phyloP scores from a whole-genome alignment of 805 yeast genomes.

The Wickerhamiella dianesei region DNA sequence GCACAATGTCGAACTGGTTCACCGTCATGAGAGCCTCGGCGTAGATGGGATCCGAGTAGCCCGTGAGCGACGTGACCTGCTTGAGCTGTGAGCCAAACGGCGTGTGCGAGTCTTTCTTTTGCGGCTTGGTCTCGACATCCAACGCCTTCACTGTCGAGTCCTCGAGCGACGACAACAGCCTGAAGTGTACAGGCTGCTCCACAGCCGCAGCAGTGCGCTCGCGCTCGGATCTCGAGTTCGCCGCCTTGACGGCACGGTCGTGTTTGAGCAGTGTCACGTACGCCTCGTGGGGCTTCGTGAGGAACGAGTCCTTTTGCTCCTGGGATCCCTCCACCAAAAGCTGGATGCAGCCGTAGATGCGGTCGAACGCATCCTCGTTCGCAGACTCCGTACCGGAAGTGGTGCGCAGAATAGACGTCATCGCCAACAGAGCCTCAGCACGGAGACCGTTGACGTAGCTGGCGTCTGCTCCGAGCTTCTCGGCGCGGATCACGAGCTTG shows the following conservation, averaged over 20 bases:
- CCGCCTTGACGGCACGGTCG: slow-evolving; percentile 26
- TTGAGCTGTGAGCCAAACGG: slow-evolving; percentile 47
- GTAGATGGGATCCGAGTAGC: slow-evolving; percentile 93
- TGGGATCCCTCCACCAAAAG: slow-evolving; percentile 47
- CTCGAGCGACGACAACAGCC: slow-evolving; percentile 14
- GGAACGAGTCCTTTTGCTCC: slow-evolving; percentile 48
- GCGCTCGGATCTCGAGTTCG: slow-evolving; percentile 27
- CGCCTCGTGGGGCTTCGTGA: slow-evolving; percentile 79
- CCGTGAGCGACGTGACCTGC: slow-evolving; percentile 89
- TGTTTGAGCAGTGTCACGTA: slow-evolving; percentile 55
- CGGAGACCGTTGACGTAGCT: slow-evolving; percentile 60
- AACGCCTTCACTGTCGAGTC: background rate
- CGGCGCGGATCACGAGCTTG: slow-evolving; percentile 69
- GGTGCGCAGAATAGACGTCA: slow-evolving; percentile 82
- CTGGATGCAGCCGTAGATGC: slow-evolving; percentile 77
- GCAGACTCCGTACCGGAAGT: slow-evolving; percentile 55
- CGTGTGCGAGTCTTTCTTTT: slow-evolving; percentile 1
- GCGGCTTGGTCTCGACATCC: background rate
- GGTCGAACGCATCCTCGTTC: slow-evolving; percentile 94
- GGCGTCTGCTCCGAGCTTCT: slow-evolving; percentile 31
- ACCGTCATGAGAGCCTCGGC: slow-evolving; percentile 94
- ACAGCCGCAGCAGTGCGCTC: slow-evolving; percentile 37
- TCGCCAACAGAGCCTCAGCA: slow-evolving; percentile 86
- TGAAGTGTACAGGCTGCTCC: slow-evolving; percentile 18
- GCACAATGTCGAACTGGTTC: slow-evolving; percentile 91